phyloP scores from a whole-genome alignment of 1,284 basidiomycete genomes.

The Volvariella surrecta region DNA sequence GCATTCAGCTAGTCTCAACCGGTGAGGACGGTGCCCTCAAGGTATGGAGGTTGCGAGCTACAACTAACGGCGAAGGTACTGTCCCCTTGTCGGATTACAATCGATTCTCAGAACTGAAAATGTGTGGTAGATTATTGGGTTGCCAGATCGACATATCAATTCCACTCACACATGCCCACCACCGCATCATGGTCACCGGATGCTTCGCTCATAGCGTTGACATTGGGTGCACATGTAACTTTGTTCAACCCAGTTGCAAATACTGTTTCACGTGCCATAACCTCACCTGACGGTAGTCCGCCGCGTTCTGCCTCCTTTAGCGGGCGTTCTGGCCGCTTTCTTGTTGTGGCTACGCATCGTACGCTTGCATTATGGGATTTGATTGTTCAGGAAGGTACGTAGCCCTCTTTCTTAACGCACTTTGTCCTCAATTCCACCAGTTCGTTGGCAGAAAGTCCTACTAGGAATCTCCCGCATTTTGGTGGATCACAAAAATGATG shows the following conservation, averaged over 20 bases:
- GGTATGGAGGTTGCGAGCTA: constrained; percentile 60
- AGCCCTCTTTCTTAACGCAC: constrained; percentile 1
- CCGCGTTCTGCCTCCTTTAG: constrained; percentile 50
- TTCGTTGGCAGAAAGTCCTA: not conserved
- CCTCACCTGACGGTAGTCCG: constrained; percentile 42
- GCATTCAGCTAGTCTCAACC: constrained; percentile 46
- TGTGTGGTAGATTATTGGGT: constrained; percentile 64
- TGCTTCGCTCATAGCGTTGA: constrained; percentile 77
- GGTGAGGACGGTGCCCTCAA: constrained; percentile 67
- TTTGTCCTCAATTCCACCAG: constrained; percentile 11
- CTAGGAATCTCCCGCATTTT: constrained; percentile 38
- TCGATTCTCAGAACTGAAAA: constrained; percentile 9
- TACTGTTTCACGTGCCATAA: constrained; percentile 56
- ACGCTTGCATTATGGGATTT: constrained; percentile 79
- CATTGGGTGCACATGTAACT: constrained; percentile 61
- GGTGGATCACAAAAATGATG: constrained; percentile 46
- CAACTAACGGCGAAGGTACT: constrained; percentile 41
- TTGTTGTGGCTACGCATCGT: constrained; percentile 42
- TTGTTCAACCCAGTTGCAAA: constrained; percentile 75
- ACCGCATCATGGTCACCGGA: constrained; percentile 79
- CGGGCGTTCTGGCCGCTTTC: constrained; percentile 54
- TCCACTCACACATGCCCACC: constrained; percentile 60
- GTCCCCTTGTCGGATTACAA: constrained; percentile 20
- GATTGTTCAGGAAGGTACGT: constrained; percentile 59
- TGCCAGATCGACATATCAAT: constrained; percentile 59